These are phyloP conservation scores for Colletotrichum liaoningense DNA, from an alignment of 2,329 filamentous ascomycete species.

Conservation along the genomic window DNA sequence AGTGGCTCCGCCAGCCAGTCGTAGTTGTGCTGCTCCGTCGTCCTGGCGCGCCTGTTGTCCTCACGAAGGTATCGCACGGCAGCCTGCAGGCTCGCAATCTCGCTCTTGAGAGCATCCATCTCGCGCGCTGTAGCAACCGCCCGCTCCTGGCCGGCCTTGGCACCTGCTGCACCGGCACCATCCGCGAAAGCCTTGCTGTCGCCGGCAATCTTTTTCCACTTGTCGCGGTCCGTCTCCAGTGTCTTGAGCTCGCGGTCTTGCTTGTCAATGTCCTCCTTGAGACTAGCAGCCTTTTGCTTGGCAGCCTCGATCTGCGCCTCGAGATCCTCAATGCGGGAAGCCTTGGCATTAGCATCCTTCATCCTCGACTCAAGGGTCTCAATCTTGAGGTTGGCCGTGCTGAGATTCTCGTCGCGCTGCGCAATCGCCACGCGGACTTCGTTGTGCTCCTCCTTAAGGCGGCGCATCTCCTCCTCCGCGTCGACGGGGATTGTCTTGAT, in stretches of 20 bases:
- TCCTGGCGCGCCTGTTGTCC: slow-evolving; percentile 72
- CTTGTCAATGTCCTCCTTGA: slow-evolving; percentile 74
- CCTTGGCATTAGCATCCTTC: slow-evolving; percentile 84
- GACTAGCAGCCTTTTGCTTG: slow-evolving; percentile 60
- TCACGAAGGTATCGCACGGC: slow-evolving; percentile 76
- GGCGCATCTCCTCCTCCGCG: slow-evolving; percentile 84
- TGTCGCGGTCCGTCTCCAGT: slow-evolving; percentile 74
- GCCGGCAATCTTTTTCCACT: slow-evolving; percentile 77
- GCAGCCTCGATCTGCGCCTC: slow-evolving; percentile 69
- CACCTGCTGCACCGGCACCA: slow-evolving; percentile 57
- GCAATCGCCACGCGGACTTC: slow-evolving; percentile 80
- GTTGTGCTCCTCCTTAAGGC: slow-evolving; percentile 82
- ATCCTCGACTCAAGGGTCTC: slow-evolving; percentile 91
- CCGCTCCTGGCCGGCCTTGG: slow-evolving; percentile 71
- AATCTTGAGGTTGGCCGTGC: slow-evolving; percentile 90
- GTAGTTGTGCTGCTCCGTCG: slow-evolving; percentile 64
- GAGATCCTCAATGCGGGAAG: slow-evolving; percentile 74
- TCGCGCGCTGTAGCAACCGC: slow-evolving; percentile 78
- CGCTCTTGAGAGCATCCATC: slow-evolving; percentile 77
- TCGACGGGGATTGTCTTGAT: slow-evolving; percentile 85
- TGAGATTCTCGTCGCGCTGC: slow-evolving; percentile 82
- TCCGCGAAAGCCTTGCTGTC: slow-evolving; percentile 69
- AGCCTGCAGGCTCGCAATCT: slow-evolving; percentile 73
- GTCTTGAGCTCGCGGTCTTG: slow-evolving; percentile 74
- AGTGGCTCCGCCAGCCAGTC: slow-evolving; percentile 76